Evolutionary conservation across 148 eudicot genomes (phyloP).

Genomic region (Rhododendron williamsianum): DNA sequence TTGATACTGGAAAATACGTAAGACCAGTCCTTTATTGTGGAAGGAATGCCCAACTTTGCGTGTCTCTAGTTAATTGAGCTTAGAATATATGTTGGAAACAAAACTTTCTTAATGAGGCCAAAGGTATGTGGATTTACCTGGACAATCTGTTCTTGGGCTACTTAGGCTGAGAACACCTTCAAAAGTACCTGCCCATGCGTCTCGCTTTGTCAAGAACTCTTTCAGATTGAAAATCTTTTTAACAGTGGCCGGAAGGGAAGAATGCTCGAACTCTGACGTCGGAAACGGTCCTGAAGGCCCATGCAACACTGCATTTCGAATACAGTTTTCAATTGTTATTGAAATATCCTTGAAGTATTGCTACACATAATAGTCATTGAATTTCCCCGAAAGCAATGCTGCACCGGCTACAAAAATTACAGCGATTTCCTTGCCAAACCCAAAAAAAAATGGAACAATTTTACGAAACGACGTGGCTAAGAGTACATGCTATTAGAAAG

Average conservation of each 20-base stretch:
- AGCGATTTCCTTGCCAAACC: too few relatives aligned
- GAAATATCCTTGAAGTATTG: not conserved
- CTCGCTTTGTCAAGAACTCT: slow-evolving; percentile 66
- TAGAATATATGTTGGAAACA: not conserved
- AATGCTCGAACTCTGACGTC: slow-evolving; percentile 68
- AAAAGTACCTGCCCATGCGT: slow-evolving; percentile 83
- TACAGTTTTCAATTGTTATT: not conserved
- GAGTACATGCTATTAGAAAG: too few relatives aligned
- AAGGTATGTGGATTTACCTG: slow-evolving; percentile 32
- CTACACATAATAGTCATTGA: not conserved
- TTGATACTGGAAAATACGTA: too few relatives aligned
- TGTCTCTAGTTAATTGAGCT: not conserved
- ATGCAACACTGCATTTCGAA: slow-evolving; percentile 53
- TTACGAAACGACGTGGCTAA: too few relatives aligned
- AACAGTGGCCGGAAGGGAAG: slow-evolving; percentile 71
- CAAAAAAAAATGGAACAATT: too few relatives aligned
- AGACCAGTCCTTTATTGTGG: too few relatives aligned
- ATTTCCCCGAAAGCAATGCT: too few relatives aligned
- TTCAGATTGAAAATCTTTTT: slow-evolving; percentile 71
- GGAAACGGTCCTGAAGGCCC: slow-evolving; percentile 61
- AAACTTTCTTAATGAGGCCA: not conserved
- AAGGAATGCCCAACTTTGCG: not conserved
- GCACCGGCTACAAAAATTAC: too few relatives aligned
- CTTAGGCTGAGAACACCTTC: slow-evolving; percentile 39
- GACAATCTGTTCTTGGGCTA: slow-evolving; percentile 75